These are phyloP conservation scores for Cnidoscolus chayamansa DNA, from an alignment of 441 rosid species.

Conservation along the genomic window DNA sequence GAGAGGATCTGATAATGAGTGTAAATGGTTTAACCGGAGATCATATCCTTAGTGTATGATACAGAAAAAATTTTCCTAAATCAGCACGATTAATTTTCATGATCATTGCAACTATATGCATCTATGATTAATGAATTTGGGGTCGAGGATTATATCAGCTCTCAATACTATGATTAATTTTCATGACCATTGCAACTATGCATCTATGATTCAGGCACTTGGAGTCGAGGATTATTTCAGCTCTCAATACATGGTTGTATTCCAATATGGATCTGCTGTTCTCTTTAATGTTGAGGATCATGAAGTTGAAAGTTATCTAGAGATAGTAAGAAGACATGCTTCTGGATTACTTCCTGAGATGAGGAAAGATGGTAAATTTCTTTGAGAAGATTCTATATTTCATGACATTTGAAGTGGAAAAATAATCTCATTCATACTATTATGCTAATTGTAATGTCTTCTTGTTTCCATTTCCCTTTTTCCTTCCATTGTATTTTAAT, in stretches of 20 bases:
- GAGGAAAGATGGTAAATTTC: constrained; percentile 67
- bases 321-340: constrained; percentile 63
- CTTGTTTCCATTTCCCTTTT: neutral
- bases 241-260: constrained; percentile 70
- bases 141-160: constrained; percentile 40
- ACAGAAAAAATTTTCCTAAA: neutral
- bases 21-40: neutral
- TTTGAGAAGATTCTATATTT: neutral
- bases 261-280: constrained; percentile 91
- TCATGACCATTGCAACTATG: neutral
- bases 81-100: neutral
- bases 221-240: constrained; percentile 43
- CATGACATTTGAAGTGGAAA: neutral
- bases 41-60: neutral
- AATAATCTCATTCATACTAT: neutral
- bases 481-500: neutral
- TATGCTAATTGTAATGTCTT: neutral
- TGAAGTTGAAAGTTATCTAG: constrained; percentile 64
- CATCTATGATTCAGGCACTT: constrained; percentile 37
- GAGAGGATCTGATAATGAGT: neutral
- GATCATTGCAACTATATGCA: neutral
- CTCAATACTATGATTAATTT: constrained; percentile 29
- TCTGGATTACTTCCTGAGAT: constrained; percentile 75
- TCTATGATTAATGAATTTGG: constrained; percentile 43
- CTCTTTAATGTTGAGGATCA: constrained; percentile 75